Base-by-base conservation (phyloP, 2,329 filamentous ascomycete genomes). In the Monilinia aucupariae region DNA sequence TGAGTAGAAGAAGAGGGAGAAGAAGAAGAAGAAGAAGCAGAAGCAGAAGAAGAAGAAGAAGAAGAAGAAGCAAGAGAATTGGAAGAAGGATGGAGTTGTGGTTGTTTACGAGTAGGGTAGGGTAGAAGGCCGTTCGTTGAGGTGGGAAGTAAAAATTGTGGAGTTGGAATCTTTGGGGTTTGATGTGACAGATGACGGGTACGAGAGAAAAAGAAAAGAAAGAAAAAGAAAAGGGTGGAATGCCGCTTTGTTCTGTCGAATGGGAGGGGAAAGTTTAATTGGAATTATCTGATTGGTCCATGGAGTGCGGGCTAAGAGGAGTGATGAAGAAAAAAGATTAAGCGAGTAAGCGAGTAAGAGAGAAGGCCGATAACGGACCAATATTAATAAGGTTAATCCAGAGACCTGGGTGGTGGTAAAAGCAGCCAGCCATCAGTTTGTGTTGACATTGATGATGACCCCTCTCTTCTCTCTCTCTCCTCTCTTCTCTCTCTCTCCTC, bases 61-160 rank as follows among this genome's bases (percentile, higher is more conserved):
- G 27, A 3, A 30, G 27, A 6, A 30, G 37, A 3, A 34, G 59
- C 27, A 34, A 22, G 25, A 13, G 13, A 15, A 13, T 39, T 39
- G 4, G 37, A 39, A 5, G 41, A 20, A 43, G 17, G 3, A n/a
- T 43, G 20, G 17, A 43, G 20, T 8, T 43, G 41, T 43, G 17
- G 8, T 15, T 39, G 37, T 39, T 10, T 39, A 39, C 8, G 34
- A 41, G 15, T 41, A n/a, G n/a, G n/a, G n/a, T n/a, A n/a, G n/a
- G n/a, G n/a, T 15, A 15, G 27, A 30, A 15, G 20, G 51, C 12
- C 56, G 43, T 59, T 50, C 15, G 27, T 20, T 50, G 56, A 22
- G 32, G 27, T 56, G 20, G 39, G 20, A 56, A 56, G 53, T 56
- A 22, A 45, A 47, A 56, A 56, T 56, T 45, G 53, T 61, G 34